Base-by-base conservation (phyloP, 495 filamentous ascomycete genomes). In the Tetracladium setigerum region DNA sequence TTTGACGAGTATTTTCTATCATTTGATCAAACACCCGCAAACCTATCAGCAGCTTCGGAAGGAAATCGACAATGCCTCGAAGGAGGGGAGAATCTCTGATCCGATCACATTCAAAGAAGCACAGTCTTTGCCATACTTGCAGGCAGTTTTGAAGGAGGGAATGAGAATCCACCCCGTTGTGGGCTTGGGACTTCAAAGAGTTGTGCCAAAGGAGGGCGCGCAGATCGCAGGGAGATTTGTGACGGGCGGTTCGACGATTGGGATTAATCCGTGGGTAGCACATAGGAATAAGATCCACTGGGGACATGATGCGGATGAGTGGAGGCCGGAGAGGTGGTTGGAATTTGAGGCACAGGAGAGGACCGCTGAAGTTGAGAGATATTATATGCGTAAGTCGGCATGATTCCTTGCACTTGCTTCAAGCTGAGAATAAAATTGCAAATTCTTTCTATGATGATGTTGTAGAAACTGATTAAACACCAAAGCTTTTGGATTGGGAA, bases 121-220 rank as follows among this genome's bases (percentile, higher is more conserved):
- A 15, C 71, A 77, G 31, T 63, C 69, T 2, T 61, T 86, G 9
- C 74, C 70, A 1, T 87, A 84, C 48, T 68, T 85, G 10, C 73
- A 78, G 35, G 79, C 82, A 1, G 72, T 77, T 13, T 72, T 87
- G 45, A 77, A 83, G 49, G 84, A 88, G 59, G 67, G 68, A 0
- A 64, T 86, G 56, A 72, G 82, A 1, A 41, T 84, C 1, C 72
- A 82, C 54, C 74, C 82, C 0, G 70, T 72, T 0, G 65, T 72
- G 0, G 69, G 71, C 0, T 62, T 81, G 11, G 62, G 70, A 1
- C 63, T 83, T 13, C 73, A 79, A 49, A 72, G 81, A 1, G 59
- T 78, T 33, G 77, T 84, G 0, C 81, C 76, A 1, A 50, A 59
- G 10, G 67, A 67, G 6, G 82, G 81, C 0, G 55, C 70, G 2